Conservation (phyloP, 306 rosid species). For the Benincasa hispida region DNA sequence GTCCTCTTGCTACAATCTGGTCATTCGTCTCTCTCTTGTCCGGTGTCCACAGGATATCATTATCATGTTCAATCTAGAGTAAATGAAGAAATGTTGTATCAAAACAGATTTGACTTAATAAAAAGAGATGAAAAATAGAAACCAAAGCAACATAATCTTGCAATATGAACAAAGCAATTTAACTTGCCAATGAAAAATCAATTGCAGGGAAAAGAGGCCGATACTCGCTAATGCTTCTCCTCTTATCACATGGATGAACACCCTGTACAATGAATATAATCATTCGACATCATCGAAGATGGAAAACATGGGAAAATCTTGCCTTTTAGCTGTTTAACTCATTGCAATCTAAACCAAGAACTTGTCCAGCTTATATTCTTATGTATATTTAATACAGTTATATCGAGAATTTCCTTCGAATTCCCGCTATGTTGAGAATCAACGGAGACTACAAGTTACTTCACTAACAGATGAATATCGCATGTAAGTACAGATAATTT, state of each 20-base stretch:
- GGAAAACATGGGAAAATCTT: background rate
- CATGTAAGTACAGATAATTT: background rate
- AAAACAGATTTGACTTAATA: background rate
- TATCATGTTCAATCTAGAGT: constrained; percentile 59
- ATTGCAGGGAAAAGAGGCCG: constrained; percentile 67
- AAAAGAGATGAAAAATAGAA: background rate
- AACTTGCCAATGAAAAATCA: constrained; percentile 66
- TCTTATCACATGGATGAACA: constrained; percentile 85
- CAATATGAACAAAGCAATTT: background rate
- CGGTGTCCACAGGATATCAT: constrained; percentile 69
- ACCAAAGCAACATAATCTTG: constrained; percentile 1
- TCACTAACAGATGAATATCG: background rate
- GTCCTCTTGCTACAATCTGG: constrained; percentile 72
- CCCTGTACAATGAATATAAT: constrained; percentile 37
- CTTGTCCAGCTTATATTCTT: background rate
- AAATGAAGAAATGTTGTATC: constrained; percentile 10
- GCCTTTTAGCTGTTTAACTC: background rate
- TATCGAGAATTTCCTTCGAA: background rate
- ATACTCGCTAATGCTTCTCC: constrained; percentile 65
- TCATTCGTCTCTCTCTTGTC: constrained; percentile 63
- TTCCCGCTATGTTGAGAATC: background rate
- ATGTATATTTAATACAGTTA: background rate
- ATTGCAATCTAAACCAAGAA: background rate
- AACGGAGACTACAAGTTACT: background rate
- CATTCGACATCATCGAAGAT: background rate